These are phyloP conservation scores for Fusarium sp. DNA, from an alignment of 2,329 filamentous ascomycete species.

Conservation along the genomic window DNA sequence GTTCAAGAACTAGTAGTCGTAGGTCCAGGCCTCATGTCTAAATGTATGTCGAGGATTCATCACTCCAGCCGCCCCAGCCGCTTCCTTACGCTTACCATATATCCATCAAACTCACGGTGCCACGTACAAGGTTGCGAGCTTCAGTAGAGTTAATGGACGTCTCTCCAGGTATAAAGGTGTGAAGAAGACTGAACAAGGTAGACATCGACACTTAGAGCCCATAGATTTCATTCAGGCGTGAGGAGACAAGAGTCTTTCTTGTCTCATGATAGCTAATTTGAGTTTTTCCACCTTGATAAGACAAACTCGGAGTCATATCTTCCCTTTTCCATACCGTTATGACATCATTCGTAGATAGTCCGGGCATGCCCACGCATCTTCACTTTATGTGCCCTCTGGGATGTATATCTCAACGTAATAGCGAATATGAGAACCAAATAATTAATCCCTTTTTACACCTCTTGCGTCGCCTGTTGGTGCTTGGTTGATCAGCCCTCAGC, in stretches of 20 bases:
- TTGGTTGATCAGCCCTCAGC: conserved; percentile 69
- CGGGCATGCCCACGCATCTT: background rate
- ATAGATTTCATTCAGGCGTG: background rate
- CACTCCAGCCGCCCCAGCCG: background rate
- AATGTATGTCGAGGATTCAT: background rate
- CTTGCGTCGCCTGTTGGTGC: background rate
- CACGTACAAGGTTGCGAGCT: background rate
- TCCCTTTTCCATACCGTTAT: background rate
- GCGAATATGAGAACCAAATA: conserved; percentile 16
- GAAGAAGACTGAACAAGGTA: background rate
- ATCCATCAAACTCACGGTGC: background rate
- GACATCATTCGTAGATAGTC: too few species aligned
- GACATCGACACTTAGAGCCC: background rate
- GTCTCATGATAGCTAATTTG: background rate
- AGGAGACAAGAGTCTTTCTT: background rate
- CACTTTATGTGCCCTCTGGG: conserved; percentile 3
- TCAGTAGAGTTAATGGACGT: background rate
- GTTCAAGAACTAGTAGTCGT: background rate
- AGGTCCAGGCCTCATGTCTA: background rate
- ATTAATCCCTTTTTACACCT: background rate
- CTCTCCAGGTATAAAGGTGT: background rate
- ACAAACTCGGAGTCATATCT: background rate
- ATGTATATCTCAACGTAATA: background rate
- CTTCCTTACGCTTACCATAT: background rate
- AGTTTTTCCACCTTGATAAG: background rate